Evolutionary conservation across 805 yeast species (phyloP).

Genomic region (Torulaspora franciscae): DNA sequence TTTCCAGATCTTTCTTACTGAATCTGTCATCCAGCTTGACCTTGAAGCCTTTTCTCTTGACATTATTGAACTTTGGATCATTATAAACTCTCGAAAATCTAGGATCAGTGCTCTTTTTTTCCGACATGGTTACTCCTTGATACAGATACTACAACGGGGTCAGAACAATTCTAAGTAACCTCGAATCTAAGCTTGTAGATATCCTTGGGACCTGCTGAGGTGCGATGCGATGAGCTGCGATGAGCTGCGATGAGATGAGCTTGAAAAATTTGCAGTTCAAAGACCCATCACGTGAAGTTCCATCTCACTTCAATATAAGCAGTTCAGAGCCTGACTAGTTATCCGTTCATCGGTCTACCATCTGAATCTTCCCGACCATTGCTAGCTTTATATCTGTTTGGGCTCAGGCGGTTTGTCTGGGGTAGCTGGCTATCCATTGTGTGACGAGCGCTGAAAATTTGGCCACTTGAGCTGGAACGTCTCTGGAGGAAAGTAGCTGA

Average conservation of each 20-base stretch:
- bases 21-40: slow-evolving; percentile 85
- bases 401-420: no score
- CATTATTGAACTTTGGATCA: slow-evolving; percentile 84
- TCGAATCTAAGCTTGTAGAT: no score
- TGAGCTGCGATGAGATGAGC: slow-evolving; percentile 26
- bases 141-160: no score
- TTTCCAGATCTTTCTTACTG: slow-evolving; percentile 53
- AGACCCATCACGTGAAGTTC: neutral
- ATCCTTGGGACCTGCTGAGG: neutral
- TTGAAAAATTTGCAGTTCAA: slow-evolving; percentile 16
- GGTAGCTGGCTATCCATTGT: neutral
- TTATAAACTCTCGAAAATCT: slow-evolving; percentile 73
- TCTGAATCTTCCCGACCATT: neutral
- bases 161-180: no score
- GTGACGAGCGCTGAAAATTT: neutral
- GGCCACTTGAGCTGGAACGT: no score
- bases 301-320: neutral
- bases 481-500: no score
- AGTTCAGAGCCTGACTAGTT: no score
- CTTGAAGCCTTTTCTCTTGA: slow-evolving; percentile 62
- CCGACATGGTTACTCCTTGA: slow-evolving; percentile 15
- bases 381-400: neutral
- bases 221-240: slow-evolving; percentile 12
- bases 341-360: neutral
- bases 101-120: slow-evolving; percentile 49